Evolutionary conservation across 2,329 filamentous ascomycete genomes (phyloP).

Genomic region (Cladophialophora psammophila): DNA sequence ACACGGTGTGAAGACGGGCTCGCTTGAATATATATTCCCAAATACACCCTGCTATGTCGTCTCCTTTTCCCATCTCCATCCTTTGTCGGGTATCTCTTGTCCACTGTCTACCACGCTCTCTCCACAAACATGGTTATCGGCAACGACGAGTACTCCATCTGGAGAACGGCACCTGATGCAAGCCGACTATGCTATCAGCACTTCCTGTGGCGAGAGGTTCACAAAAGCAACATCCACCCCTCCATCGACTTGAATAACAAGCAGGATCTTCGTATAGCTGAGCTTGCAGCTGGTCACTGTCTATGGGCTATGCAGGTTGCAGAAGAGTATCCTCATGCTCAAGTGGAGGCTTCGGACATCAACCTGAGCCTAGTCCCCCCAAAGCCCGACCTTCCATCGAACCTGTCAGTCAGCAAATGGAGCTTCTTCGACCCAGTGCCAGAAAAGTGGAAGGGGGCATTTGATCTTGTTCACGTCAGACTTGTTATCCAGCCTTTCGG

Average conservation of each 20-base stretch:
- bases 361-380: conserved; percentile 40
- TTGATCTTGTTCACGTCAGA: conserved; percentile 41
- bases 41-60: neutral
- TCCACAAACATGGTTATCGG: conserved; percentile 6
- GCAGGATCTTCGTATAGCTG: conserved; percentile 37
- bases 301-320: conserved; percentile 43
- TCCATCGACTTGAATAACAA: conserved; percentile 33
- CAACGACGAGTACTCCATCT: conserved; percentile 24
- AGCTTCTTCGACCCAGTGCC: conserved; percentile 41
- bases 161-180: conserved; percentile 24
- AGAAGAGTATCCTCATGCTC: conserved; percentile 35
- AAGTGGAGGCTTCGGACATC: conserved; percentile 42
- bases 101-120: neutral
- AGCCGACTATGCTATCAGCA: conserved; percentile 40
- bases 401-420: conserved; percentile 36
- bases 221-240: conserved; percentile 41
- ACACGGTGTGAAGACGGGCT: neutral
- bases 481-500: conserved; percentile 22
- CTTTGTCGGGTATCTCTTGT: neutral
- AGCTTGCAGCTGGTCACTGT: conserved; percentile 44
- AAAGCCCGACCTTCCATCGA: conserved; percentile 39
- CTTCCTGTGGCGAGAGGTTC: conserved; percentile 42
- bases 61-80: neutral
- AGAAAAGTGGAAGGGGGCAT: conserved; percentile 34
- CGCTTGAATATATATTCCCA: neutral